A percentile compares a stretch with the other conserved stretches of the same genome.
Conservation (phyloP, 202 grass and related monocot genomes). For the Carex arenaria region DNA sequence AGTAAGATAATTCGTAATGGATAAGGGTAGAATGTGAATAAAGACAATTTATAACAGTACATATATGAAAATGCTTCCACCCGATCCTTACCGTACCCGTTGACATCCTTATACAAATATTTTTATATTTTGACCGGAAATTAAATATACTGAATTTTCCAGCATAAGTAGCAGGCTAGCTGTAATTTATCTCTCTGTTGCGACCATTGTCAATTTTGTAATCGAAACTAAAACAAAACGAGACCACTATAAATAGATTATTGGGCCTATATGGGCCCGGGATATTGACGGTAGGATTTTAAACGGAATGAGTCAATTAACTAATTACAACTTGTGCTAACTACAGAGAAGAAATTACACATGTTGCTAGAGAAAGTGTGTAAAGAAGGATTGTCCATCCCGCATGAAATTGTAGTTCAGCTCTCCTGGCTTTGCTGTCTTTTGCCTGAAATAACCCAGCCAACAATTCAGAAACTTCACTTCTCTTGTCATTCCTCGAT, state of each 20-base stretch:
- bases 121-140: neutral
- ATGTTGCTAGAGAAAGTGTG: constrained; percentile 33
- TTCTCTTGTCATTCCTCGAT: neutral
- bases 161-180: neutral
- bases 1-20: too few species aligned
- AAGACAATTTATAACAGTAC: too few species aligned
- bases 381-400: constrained; percentile 60
- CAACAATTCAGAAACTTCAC: constrained; percentile 15
- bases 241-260: neutral
- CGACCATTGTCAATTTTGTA: neutral
- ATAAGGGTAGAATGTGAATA: too few species aligned
- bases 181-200: neutral
- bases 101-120: too few species aligned
- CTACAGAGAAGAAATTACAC: neutral
- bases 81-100: too few species aligned
- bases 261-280: neutral
- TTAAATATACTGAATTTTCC: neutral
- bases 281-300: neutral
- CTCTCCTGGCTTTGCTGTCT: constrained; percentile 50
- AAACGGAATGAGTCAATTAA: neutral
- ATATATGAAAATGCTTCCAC: too few species aligned
- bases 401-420: constrained; percentile 77
- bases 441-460: constrained; percentile 39
- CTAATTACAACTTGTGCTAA: neutral
- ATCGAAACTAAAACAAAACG: neutral